A percentile compares a stretch with the other conserved stretches of the same genome.
Evolutionary conservation across 345 rosid species (phyloP).

Genomic region (Populus ilicifolia): DNA sequence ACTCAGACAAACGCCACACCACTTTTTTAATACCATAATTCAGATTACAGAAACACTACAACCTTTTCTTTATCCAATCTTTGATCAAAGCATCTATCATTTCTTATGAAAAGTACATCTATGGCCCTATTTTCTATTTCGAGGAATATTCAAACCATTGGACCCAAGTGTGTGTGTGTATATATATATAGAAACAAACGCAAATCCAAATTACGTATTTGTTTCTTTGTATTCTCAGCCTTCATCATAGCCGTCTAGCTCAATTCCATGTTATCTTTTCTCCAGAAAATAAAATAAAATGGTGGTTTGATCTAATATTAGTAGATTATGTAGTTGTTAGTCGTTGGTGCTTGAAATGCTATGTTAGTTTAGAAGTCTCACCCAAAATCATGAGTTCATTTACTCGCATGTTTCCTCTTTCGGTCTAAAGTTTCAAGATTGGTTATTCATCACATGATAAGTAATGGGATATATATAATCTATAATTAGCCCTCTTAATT

Average conservation of each 20-base stretch:
- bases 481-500: too few species aligned
- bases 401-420: too few species aligned
- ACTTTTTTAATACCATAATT: not conserved
- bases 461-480: too few species aligned
- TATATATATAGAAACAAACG: not conserved
- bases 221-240: slow-evolving; percentile 32
- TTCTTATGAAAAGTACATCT: not conserved
- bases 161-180: not conserved
- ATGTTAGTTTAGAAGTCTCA: too few species aligned
- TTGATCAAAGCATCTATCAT: not conserved
- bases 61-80: slow-evolving; percentile 1
- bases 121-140: not conserved
- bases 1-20: not conserved
- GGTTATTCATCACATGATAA: too few species aligned
- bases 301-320: not conserved
- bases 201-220: slow-evolving; percentile 10
- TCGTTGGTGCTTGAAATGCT: too few species aligned
- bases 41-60: slow-evolving; percentile 3
- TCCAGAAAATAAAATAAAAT: not conserved
- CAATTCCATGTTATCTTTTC: not conserved
- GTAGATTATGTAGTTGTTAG: too few species aligned
- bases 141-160: slow-evolving; percentile 10
- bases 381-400: too few species aligned
- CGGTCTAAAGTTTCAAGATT: too few species aligned
- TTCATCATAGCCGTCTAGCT: not conserved